Conservation (phyloP, 140 eudicot genomes). For the Flaveria floridana region DNA sequence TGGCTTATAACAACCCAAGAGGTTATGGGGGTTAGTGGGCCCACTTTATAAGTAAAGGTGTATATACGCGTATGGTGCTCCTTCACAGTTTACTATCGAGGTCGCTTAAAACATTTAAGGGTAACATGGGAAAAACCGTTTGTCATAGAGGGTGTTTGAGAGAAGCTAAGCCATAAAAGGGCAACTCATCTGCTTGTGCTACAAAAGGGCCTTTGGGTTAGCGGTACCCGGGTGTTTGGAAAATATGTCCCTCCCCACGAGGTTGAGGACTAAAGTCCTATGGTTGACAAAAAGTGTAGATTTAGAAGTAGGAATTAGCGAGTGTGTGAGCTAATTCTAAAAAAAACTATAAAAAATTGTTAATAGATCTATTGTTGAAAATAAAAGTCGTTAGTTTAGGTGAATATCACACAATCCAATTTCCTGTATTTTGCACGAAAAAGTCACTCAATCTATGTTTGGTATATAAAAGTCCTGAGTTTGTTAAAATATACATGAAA, state of each 20-base stretch:
- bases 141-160: slow-evolving; percentile 74
- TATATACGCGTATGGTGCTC: slow-evolving; percentile 21
- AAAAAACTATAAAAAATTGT: slow-evolving; percentile 19
- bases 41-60: not conserved
- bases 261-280: too few relatives aligned
- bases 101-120: slow-evolving; percentile 43
- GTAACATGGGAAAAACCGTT: slow-evolving; percentile 73
- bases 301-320: too few relatives aligned
- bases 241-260: too few relatives aligned
- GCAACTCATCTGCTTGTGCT: slow-evolving; percentile 80
- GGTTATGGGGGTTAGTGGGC: not conserved
- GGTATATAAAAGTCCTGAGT: not conserved
- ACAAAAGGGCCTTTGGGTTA: too few relatives aligned
- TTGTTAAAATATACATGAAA: not conserved
- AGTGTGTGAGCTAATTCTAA: too few relatives aligned
- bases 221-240: too few relatives aligned
- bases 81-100: slow-evolving; percentile 47
- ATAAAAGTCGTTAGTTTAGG: not conserved
- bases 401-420: not conserved
- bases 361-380: slow-evolving; percentile 43
- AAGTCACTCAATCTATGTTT: not conserved
- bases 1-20: not conserved
- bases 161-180: slow-evolving; percentile 82
- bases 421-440: not conserved
- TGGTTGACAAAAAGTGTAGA: too few relatives aligned